Conservation (phyloP, 306 rosid genomes). For the Castanopsis chinensis region DNA sequence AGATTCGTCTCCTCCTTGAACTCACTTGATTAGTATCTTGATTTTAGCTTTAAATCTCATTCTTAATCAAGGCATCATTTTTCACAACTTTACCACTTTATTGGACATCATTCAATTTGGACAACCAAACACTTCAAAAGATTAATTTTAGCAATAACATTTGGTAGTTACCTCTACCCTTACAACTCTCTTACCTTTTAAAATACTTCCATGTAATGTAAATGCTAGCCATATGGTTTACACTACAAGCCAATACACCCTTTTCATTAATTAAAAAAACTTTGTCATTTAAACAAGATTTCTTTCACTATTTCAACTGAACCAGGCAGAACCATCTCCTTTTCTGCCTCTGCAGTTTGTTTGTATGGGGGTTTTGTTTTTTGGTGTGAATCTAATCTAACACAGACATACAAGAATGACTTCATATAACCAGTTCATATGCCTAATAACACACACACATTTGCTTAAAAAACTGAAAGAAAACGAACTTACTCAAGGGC, state of each 20-base stretch:
- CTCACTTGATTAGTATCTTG: background rate
- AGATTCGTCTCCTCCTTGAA: background rate
- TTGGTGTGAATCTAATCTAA: background rate
- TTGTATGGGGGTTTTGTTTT: background rate
- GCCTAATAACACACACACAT: background rate
- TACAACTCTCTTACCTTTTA: background rate
- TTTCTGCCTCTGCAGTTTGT: background rate
- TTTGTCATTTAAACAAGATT: background rate
- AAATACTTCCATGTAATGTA: background rate
- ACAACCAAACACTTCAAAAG: background rate
- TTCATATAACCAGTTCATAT: background rate
- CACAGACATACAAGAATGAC: background rate
- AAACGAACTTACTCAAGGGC: conserved; percentile 71
- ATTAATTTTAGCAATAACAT: too few species aligned
- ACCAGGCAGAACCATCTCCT: background rate
- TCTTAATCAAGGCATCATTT: background rate
- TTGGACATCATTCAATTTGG: background rate
- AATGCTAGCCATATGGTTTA: background rate
- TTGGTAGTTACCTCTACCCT: background rate
- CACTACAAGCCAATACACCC: background rate
- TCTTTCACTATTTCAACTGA: background rate
- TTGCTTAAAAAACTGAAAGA: background rate
- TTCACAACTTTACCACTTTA: background rate
- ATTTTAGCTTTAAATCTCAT: background rate
- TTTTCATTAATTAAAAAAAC: background rate